Percentiles rank a stretch among this genome's conserved stretches.
Conservation (phyloP, 2,329 filamentous ascomycete genomes). For the Neofusicoccum kwambonambiense region DNA sequence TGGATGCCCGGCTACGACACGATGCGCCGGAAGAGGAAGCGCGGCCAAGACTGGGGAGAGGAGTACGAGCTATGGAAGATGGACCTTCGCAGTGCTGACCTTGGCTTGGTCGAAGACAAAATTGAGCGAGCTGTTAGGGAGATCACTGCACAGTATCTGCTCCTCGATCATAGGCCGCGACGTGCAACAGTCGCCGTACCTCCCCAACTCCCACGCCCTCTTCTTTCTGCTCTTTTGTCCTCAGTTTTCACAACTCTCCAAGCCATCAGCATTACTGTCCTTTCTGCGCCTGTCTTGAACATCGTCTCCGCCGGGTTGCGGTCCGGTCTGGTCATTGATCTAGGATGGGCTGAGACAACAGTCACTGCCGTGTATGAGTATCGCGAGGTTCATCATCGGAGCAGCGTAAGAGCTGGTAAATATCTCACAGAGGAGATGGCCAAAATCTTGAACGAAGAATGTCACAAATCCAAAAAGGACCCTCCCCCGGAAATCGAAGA, state of each 20-base stretch:
- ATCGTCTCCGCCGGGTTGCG: slow-evolving; percentile 78
- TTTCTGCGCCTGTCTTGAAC: slow-evolving; percentile 73
- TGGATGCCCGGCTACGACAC: slow-evolving; percentile 59
- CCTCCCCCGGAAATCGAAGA: slow-evolving; percentile 24
- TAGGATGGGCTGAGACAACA: slow-evolving; percentile 89
- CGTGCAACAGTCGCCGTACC: slow-evolving; percentile 74
- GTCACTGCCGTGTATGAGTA: slow-evolving; percentile 89
- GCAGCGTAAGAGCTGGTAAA: slow-evolving; percentile 74
- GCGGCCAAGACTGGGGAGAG: slow-evolving; percentile 59
- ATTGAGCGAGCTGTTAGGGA: slow-evolving; percentile 80
- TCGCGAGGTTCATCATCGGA: slow-evolving; percentile 69
- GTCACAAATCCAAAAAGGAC: slow-evolving; percentile 26
- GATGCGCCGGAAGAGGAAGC: slow-evolving; percentile 49
- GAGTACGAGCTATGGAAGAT: slow-evolving; percentile 74
- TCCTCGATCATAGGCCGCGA: slow-evolving; percentile 72
- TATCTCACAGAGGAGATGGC: slow-evolving; percentile 69
- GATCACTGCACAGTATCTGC: slow-evolving; percentile 73
- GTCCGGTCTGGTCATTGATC: slow-evolving; percentile 81
- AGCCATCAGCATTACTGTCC: slow-evolving; percentile 73
- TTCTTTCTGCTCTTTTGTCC: slow-evolving; percentile 73
- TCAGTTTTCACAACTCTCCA: slow-evolving; percentile 80
- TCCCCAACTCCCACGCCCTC: slow-evolving; percentile 70
- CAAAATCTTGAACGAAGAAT: slow-evolving; percentile 56
- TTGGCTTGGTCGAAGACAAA: slow-evolving; percentile 81
- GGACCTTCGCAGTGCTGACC: slow-evolving; percentile 70